phyloP scores from a whole-genome alignment of 768 basidiomycete genomes.

The Lenzites betulinus region DNA sequence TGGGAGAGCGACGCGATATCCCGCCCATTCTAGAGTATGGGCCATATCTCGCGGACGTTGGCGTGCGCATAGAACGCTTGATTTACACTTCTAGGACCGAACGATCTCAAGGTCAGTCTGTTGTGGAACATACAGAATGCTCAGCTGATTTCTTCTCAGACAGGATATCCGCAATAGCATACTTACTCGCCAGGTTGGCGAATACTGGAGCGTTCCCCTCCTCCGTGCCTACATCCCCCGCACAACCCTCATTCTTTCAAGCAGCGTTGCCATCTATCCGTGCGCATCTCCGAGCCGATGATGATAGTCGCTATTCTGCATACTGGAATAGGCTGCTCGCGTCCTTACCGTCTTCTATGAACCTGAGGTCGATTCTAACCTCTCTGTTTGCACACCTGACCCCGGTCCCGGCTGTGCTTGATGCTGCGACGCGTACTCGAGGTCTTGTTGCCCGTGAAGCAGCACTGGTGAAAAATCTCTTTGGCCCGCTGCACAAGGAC shows the following conservation, averaged over 20 bases:
- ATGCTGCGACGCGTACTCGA: conserved; percentile 37
- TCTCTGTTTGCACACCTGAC: conserved; percentile 59
- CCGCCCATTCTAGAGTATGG: conserved; percentile 57
- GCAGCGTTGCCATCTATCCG: conserved; percentile 52
- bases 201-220: conserved; percentile 67
- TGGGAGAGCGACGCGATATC: conserved; percentile 43
- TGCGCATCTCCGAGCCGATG: conserved; percentile 34
- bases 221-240: conserved; percentile 48
- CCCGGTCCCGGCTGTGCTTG: conserved; percentile 33
- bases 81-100: conserved; percentile 46
- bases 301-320: conserved; percentile 41
- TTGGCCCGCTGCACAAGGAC: conserved; percentile 52
- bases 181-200: conserved; percentile 66
- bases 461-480: conserved; percentile 47
- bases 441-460: conserved; percentile 56
- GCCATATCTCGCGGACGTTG: conserved; percentile 55
- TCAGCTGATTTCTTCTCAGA: conserved; percentile 31
- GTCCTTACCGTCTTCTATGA: conserved; percentile 50
- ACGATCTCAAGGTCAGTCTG: conserved; percentile 43
- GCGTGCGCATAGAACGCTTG: conserved; percentile 53
- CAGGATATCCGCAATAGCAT: conserved; percentile 45
- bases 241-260: conserved; percentile 73
- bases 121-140: conserved; percentile 1
- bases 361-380: conserved; percentile 56
- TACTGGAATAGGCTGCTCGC: conserved; percentile 52